These are phyloP conservation scores for Stipa capillata DNA, from an alignment of 176 grass and related monocot species.

Conservation along the genomic window DNA sequence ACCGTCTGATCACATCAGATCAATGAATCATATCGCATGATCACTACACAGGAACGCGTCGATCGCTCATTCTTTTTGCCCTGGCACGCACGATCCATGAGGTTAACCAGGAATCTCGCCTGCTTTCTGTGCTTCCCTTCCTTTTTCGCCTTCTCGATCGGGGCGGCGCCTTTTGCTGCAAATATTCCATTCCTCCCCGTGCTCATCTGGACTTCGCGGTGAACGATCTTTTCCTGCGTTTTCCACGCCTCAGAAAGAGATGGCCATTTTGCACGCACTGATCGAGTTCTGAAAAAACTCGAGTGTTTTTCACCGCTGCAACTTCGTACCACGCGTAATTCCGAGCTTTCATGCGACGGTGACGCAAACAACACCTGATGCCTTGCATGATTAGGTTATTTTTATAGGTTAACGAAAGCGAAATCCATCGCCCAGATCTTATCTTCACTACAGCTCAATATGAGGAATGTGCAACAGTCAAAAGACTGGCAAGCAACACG, in stretches of 20 bases:
- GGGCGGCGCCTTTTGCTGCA: background rate
- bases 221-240: background rate
- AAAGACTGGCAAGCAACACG: background rate
- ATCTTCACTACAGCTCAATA: too few species aligned
- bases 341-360: slow-evolving; percentile 3
- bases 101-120: background rate
- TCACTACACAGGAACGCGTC: too few species aligned
- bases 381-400: background rate
- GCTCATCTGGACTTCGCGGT: background rate
- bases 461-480: too few species aligned
- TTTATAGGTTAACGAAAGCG: background rate
- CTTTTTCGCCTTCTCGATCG: background rate
- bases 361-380: slow-evolving; percentile 10
- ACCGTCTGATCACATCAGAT: too few species aligned
- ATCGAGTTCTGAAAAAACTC: background rate
- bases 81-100: too few species aligned
- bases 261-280: slow-evolving; percentile 1
- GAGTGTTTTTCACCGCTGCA: background rate
- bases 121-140: background rate
- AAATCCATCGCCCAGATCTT: slow-evolving; percentile 11
- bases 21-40: background rate
- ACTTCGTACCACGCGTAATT: background rate
- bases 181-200: background rate
- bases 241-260: background rate
- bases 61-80: too few species aligned